Percentiles rank a stretch among this genome's conserved stretches.
These are phyloP conservation scores for Trypanosoma theileri DNA, from an alignment of 208 protist species.

Conservation along the genomic window DNA sequence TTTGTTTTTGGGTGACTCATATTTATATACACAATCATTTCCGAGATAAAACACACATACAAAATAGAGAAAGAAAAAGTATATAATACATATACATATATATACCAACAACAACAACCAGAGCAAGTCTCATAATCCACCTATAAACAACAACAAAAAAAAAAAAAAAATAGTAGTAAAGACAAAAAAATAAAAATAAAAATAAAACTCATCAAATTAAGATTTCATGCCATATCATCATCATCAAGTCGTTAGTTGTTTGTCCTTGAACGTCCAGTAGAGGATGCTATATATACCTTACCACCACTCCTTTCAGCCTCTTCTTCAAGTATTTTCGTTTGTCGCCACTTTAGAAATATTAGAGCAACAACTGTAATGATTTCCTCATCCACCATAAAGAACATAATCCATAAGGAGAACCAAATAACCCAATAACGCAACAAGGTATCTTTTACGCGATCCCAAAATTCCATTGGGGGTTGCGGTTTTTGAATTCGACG, in stretches of 20 bases:
- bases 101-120: too few species aligned
- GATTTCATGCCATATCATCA: not conserved
- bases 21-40: too few species aligned
- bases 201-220: not conserved
- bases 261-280: constrained; percentile 42
- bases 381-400: constrained; percentile 92
- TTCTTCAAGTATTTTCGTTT: constrained; percentile 77
- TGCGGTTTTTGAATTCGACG: constrained; percentile 75
- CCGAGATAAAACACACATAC: too few species aligned
- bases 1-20: not conserved
- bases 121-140: too few species aligned
- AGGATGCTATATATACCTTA: constrained; percentile 86
- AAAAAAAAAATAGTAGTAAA: not conserved
- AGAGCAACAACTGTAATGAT: constrained; percentile 83
- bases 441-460: constrained; percentile 71
- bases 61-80: too few species aligned
- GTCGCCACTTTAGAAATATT: constrained; percentile 79
- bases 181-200: constrained; percentile 20
- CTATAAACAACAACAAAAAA: too few species aligned
- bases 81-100: too few species aligned
- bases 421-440: constrained; percentile 89
- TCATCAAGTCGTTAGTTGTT: not conserved
- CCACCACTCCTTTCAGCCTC: constrained; percentile 81
- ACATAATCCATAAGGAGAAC: constrained; percentile 84
- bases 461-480: constrained; percentile 68